A percentile compares a stretch with the other conserved stretches of the same genome.
phyloP scores from a whole-genome alignment of 225 moss, liverwort and hornwort species.

The Physcomitrium patens region DNA sequence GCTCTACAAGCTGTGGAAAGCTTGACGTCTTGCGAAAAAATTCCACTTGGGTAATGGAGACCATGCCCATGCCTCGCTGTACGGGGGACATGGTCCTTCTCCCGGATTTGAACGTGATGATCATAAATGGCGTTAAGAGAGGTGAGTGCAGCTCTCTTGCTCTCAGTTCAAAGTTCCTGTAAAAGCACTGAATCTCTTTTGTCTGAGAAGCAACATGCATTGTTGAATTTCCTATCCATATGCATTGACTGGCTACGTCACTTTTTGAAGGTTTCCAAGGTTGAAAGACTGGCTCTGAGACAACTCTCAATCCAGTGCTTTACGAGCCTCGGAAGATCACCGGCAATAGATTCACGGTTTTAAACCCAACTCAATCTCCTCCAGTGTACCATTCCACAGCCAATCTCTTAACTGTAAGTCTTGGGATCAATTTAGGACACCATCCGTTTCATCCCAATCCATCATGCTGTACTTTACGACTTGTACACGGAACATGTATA shows the following conservation, averaged over 20 bases:
- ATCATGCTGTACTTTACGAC: no score
- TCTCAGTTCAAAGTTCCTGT: not conserved
- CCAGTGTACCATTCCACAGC: constrained; percentile 21
- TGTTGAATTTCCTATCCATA: not conserved
- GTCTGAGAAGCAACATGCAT: no score
- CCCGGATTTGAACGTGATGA: constrained; percentile 10
- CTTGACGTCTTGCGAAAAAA: not conserved
- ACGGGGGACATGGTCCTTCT: constrained; percentile 32
- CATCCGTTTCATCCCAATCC: no score
- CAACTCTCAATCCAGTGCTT: not conserved
- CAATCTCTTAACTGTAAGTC: constrained; percentile 7
- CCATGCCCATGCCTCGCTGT: constrained; percentile 18
- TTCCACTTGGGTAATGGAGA: constrained; percentile 28
- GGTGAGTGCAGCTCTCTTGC: not conserved
- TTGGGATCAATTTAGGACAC: not conserved
- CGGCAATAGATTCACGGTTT: not conserved
- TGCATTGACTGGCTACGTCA: not conserved
- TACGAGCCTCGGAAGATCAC: not conserved
- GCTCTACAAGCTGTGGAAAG: constrained; percentile 25
- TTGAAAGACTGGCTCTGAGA: not conserved
- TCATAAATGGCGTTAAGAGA: constrained; percentile 19
- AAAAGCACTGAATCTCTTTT: not conserved
- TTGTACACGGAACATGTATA: not conserved
- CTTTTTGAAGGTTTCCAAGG: not conserved
- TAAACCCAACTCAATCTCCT: not conserved